Conservation (phyloP, 352 stramenopile genomes). For the Peronospora belbahrii region DNA sequence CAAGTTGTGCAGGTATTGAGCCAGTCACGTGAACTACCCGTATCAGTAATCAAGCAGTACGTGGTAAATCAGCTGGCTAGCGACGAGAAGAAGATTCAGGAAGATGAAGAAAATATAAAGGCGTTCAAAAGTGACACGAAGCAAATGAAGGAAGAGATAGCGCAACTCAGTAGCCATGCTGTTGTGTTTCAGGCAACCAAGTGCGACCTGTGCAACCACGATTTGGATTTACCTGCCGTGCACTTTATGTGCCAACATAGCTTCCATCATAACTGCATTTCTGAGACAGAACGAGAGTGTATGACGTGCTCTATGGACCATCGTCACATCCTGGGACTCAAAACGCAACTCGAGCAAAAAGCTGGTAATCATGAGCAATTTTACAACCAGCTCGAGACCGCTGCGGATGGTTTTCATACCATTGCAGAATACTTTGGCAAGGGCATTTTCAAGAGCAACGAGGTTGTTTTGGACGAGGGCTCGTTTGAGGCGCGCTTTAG, state of each 20-base stretch:
- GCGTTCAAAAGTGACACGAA: conserved; percentile 82
- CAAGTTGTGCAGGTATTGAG: conserved; percentile 83
- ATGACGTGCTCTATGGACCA: conserved; percentile 85
- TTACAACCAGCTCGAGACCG: conserved; percentile 88
- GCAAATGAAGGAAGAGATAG: conserved; percentile 88
- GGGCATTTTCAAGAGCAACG: conserved; percentile 85
- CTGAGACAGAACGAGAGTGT: conserved; percentile 83
- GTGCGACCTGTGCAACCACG: conserved; percentile 84
- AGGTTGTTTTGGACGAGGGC: conserved; percentile 51
- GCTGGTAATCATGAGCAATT: conserved; percentile 89
- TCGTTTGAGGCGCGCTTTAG: conserved; percentile 76
- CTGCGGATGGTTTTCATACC: conserved; percentile 82
- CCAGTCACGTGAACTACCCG: conserved; percentile 69
- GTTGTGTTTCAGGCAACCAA: conserved; percentile 89
- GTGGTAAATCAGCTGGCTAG: conserved; percentile 76
- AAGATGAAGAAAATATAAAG: conserved; percentile 83
- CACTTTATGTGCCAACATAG: conserved; percentile 90
- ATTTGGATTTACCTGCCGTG: conserved; percentile 85
- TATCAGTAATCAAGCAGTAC: conserved; percentile 81
- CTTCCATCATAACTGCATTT: conserved; percentile 88
- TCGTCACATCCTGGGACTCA: conserved; percentile 75
- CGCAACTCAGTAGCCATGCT: conserved; percentile 70
- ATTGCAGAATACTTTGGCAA: conserved; percentile 91
- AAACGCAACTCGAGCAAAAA: conserved; percentile 84
- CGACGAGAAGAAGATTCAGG: conserved; percentile 76